phyloP scores from a whole-genome alignment of 2,329 filamentous ascomycete species.

The Fusarium pininemorale region DNA sequence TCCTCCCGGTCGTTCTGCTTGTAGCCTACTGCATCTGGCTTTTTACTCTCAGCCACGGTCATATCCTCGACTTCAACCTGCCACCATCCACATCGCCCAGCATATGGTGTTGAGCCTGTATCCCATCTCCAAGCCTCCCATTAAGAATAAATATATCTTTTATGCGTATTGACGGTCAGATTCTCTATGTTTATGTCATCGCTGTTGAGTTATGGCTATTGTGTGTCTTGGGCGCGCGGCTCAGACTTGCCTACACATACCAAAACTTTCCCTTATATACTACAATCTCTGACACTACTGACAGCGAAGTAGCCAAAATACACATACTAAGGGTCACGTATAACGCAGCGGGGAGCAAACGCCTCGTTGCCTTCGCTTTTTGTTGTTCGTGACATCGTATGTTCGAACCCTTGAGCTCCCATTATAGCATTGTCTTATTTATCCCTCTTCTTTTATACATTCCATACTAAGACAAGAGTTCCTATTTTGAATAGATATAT shows the following conservation, averaged over 20 bases:
- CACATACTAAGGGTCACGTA: neutral
- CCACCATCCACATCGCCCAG: neutral
- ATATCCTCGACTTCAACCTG: neutral
- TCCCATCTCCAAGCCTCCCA: neutral
- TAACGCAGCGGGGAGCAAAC: neutral
- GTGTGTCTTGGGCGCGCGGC: no score
- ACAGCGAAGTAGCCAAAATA: neutral
- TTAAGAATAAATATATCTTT: no score
- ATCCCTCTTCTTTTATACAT: neutral
- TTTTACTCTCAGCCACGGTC: neutral
- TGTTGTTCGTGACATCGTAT: neutral
- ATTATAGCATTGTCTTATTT: neutral
- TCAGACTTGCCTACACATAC: neutral
- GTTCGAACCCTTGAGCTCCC: neutral
- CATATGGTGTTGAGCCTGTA: neutral
- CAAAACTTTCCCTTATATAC: neutral
- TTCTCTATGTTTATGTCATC: no score
- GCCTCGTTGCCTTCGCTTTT: neutral
- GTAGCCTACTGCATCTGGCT: neutral
- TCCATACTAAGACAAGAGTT: rapidly evolving
- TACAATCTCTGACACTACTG: neutral
- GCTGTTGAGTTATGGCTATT: neutral
- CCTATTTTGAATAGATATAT: rapidly evolving
- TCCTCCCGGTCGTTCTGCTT: neutral
- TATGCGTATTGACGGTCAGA: rapidly evolving